Evolutionary conservation across 306 rosid species (phyloP).

Genomic region (Acacia melanoxylon): DNA sequence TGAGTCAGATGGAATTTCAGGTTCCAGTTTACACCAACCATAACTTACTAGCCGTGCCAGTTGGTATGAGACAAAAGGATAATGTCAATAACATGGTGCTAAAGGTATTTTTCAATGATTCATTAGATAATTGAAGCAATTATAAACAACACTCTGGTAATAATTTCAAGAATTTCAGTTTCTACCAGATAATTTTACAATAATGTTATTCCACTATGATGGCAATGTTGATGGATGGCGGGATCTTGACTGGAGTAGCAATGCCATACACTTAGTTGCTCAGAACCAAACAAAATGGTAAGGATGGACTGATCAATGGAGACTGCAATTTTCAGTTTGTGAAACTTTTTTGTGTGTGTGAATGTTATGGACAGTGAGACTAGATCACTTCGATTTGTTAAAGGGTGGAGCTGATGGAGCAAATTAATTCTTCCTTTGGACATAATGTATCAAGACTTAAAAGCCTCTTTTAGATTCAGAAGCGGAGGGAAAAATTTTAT

Average conservation of each 20-base stretch:
- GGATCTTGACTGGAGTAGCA: constrained; percentile 82
- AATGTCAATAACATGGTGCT: constrained; percentile 73
- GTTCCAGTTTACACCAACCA: constrained; percentile 54
- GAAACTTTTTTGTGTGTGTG: constrained; percentile 13
- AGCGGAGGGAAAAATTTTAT: too few species aligned
- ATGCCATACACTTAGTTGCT: constrained; percentile 82
- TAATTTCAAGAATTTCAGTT: constrained; percentile 81
- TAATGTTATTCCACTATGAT: constrained; percentile 91
- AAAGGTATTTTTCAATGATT: constrained; percentile 54
- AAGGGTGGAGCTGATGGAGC: constrained; percentile 7
- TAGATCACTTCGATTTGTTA: constrained; percentile 5
- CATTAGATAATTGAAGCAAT: constrained; percentile 34
- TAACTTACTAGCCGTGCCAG: constrained; percentile 84
- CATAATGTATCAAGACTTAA: constrained; percentile 2
- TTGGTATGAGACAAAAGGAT: constrained; percentile 78
- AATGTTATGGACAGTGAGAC: neutral
- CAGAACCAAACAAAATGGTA: constrained; percentile 95
- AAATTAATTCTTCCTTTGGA: neutral
- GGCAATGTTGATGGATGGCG: constrained; percentile 87
- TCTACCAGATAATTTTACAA: constrained; percentile 86
- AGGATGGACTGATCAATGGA: constrained; percentile 16
- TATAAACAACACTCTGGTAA: constrained; percentile 29
- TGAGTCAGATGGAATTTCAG: constrained; percentile 53
- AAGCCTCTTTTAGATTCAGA: neutral
- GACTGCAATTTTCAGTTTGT: constrained; percentile 5